Evolutionary conservation across 78 protist species (phyloP), one percentile per base, ranked within the genome.

Genomic region (Dictyostelium brefeldianum): DNA sequence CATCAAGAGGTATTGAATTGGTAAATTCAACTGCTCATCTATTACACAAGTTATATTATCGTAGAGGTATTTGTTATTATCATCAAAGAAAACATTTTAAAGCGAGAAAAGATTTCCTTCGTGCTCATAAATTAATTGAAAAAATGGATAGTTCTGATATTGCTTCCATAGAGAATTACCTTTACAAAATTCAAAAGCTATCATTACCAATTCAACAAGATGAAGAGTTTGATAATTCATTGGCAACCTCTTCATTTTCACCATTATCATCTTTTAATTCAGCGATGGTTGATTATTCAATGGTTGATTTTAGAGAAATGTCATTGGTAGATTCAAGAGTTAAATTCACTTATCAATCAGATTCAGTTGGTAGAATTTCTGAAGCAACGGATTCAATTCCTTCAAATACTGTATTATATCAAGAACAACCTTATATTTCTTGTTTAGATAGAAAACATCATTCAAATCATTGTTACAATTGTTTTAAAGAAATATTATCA

Each of bases 31-130:
- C 82, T 8, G 77, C 78, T 6, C 69, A 62, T 17, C 71, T 83
- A 27, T n/a, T 64, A 11, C 92, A 85, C 22, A 85, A 85, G 47
- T 67, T 85, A 18, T n/a, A 56, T 25, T 85, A 85, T 85, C 82
- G 92, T 25, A 69, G 92, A n/a, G 92, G 92, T 73, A 85, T 85
- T 5, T 85, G 92, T 47, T 77, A 77, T 36, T 85, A 75, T 41
- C 78, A 71, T 62, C 43, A 77, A 22, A 74, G 67, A 41, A 51
- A 47, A n/a, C 65, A 62, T 27, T 36, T 17, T 8, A 56, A 50
- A 48, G 92, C 92, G 3, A 74, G 62, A 65, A 41, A 74, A 17
- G 92, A 85, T 64, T 85, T 85, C 71, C 79, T 56, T 53, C 47
- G 79, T 17, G 92, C 92, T 14, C 83, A 85, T 9, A 43, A 20